A percentile compares a stretch with the other conserved stretches of the same genome.
phyloP scores from a whole-genome alignment of 2,329 filamentous ascomycete species.

The Ceratocystis ficicola region DNA sequence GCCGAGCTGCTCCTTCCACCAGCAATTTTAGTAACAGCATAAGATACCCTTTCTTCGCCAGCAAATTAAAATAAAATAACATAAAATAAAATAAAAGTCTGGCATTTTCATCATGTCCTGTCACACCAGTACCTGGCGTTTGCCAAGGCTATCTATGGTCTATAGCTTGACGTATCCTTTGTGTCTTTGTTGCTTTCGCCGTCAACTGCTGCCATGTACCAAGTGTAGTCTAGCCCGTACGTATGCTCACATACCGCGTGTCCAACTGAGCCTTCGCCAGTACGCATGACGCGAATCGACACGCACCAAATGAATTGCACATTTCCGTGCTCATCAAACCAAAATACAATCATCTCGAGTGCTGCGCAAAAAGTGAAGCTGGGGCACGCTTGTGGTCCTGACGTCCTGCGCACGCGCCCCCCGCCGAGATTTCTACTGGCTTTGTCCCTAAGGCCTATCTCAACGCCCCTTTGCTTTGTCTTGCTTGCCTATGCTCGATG shows the following conservation, averaged over 20 bases:
- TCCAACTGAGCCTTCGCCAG: background rate
- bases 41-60: too few relatives aligned
- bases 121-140: background rate
- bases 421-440: background rate
- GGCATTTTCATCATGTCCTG: too few relatives aligned
- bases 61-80: too few relatives aligned
- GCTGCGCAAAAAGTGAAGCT: conserved; percentile 1
- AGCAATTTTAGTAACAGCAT: too few relatives aligned
- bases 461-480: background rate
- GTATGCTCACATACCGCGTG: background rate
- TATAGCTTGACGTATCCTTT: background rate
- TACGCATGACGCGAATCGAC: background rate
- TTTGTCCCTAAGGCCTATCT: conserved; percentile 2
- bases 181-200: background rate
- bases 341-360: conserved; percentile 1
- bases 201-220: background rate
- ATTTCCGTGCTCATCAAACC: background rate
- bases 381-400: background rate
- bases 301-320: background rate
- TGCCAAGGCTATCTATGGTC: background rate
- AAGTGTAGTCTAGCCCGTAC: background rate
- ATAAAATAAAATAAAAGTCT: too few relatives aligned
- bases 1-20: too few relatives aligned
- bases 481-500: background rate
- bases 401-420: background rate